Base-by-base conservation (phyloP, 176 grass and related monocot species). In the Triticum timopheevii region DNA sequence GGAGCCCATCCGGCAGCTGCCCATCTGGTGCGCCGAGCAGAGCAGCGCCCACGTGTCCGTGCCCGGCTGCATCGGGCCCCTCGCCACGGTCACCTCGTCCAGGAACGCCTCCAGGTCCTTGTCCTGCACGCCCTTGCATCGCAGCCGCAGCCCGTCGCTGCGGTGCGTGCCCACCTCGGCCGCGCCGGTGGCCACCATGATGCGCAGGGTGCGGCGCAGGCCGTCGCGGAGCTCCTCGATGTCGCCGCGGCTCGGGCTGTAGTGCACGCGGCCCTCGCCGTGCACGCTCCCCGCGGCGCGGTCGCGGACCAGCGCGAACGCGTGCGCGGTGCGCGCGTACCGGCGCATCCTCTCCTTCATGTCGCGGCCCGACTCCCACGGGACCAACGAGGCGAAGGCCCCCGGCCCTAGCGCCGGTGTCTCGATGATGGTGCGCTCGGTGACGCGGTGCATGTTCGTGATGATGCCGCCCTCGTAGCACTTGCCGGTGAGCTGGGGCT, bases 11-110 rank as follows among this genome's bases (percentile, higher is more conserved):
- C 97, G 83, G 86, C 97, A 99, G 72, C 92, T 99, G 9, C 92
- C 83, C 88, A 99, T 96, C 85, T 99, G 97, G 76, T 99, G 97
- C 25, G 97, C 97, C 34, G 90, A 94, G 86, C 88, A 86, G 15
- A 74, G 59, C 52, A 92, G 5, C 10, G 58, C 71, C 93, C 93
- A 98, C 7, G 71, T 80, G 8, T 94, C 86, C 0, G 70, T 38
- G 16, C 65, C 62, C 1, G 67, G 10, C 24, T 73, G 13, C 87
- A 86, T 66, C 4, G 94, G 90, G 0, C 96, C 86, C 2, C 58
- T 65, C 56, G 44, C 77, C 7, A 87, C 50, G 62, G 62, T 74
- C 33, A 96, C 86, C 78, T 90, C 83, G 40, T 92, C 73, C 24
- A 96, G 87, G 81, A 96, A 99, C 85, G 80, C 85, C 83, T 94